Conservation (phyloP, 805 yeast species). For the Saturnispora serradocipensis region DNA sequence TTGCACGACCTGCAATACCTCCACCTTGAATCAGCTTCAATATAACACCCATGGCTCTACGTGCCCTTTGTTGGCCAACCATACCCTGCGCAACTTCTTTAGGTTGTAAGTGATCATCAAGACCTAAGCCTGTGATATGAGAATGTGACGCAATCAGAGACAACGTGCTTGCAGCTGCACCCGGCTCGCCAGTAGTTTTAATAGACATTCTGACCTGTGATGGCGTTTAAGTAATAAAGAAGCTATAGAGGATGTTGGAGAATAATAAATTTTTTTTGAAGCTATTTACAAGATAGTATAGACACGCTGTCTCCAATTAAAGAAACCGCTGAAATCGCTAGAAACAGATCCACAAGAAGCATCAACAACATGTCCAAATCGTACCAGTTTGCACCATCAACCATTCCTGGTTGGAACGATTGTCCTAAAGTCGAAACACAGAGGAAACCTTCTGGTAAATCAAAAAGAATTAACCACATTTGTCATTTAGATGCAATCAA, state of each 20-base stretch:
- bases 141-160: slow-evolving; percentile 74
- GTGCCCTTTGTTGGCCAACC: slow-evolving; percentile 66
- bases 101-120: slow-evolving; percentile 84
- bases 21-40: slow-evolving; percentile 89
- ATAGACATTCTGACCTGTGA: slow-evolving; percentile 10
- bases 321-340: not conserved
- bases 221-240: not conserved
- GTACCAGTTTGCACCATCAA: slow-evolving; percentile 21
- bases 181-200: slow-evolving; percentile 4
- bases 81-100: slow-evolving; percentile 82
- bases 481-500: slow-evolving; percentile 8
- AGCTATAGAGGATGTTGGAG: not conserved
- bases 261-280: not conserved
- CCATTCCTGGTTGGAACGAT: slow-evolving; percentile 49
- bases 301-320: not conserved
- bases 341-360: not conserved
- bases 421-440: slow-evolving; percentile 30
- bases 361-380: slow-evolving; percentile 14
- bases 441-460: slow-evolving; percentile 1
- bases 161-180: not conserved
- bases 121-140: slow-evolving; percentile 89
- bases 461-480: not conserved
- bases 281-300: not conserved
- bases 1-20: slow-evolving; percentile 93
- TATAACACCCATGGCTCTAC: slow-evolving; percentile 91